Evolutionary conservation across 768 basidiomycete genomes (phyloP), one percentile per base, ranked within the genome.

Genomic region (Suillus sp.): DNA sequence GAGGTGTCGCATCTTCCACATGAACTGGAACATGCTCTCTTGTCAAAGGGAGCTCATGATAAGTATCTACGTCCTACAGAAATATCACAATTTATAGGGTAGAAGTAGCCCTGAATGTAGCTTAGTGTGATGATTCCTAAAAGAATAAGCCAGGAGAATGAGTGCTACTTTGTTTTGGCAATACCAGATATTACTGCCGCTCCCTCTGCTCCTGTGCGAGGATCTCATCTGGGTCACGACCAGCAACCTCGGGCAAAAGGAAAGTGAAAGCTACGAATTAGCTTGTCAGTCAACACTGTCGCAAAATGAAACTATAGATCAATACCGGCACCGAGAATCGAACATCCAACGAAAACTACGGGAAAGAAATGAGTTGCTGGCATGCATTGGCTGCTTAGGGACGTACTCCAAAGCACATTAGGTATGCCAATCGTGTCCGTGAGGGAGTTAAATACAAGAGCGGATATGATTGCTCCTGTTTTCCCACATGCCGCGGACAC

Each of bases 401-500:
- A 82, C 86, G 66, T 67, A 91, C 89, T 91, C 89, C 91, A 92
- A 7, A 92, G 80, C 9, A 88, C 83, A 53, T 73, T 75, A 0
- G 87, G 83, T 9, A 87, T 89, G 20, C 91, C 91, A 64, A 91
- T 83, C n/a, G 77, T 70, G 50, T 81, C 68, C 27, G 80, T 83
- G 35, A 92, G 79, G 1, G 81, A 77, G 74, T 90, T 91, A 79
- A 92, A 92, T 2, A 80, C 89, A 48, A 92, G 83, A 1, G 88
- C 86, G 13, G 88, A 86, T 66, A 92, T 82, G 79, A 93, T 91
- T 0, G 91, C 92, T 59, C 91, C 92, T 0, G 77, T 79, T 71
- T 93, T 93, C 22, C 92, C 92, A 45, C 77, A 77, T 0, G 90
- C 92, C 3, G 92, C 91, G 2, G 85, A 86, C 14, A 91, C 77